Evolutionary conservation across 108 stramenopile genomes (phyloP), one percentile per base, ranked within the genome.

Genomic region (Pseudonitzschia pungens): DNA sequence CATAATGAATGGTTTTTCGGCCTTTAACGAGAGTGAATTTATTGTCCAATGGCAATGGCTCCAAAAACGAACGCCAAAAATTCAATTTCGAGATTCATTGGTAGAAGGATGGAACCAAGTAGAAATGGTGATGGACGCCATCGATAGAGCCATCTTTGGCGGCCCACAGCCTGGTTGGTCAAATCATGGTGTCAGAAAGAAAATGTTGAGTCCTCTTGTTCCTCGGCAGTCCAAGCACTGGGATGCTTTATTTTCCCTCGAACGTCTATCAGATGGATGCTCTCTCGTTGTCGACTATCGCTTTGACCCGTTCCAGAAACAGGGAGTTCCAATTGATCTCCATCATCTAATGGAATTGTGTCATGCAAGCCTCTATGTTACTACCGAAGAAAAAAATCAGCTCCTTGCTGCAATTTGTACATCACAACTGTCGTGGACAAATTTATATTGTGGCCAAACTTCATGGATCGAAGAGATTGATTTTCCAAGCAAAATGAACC

Each of bases 31-130:
- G 63, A 59, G 82, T 22, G 88, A 89, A 50, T 95, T 95, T 59
- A 73, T 92, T 21, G 84, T 91, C 11, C 87, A 92, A 28, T 95
- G 92, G 83, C 69, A 62, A 22, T 95, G 94, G 93, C 56, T 94
- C 16, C 86, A 78, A 54, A 90, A 90, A 40, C 15, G 10, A 10
- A 56, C 77, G 45, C 60, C 60, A 21, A 33, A 7, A 33, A 62
- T 21, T 40, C 33, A 33, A n/a, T 41, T 67, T 22, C 45, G 24
- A 50, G 26, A 21, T 29, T 24, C 42, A 26, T 40, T 10, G 4
- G 24, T 50, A 48, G 44, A 67, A 44, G 66, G 43, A 9, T 50
- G 45, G 40, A 65, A 65, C 56, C 53, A 77, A 18, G 40, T 89
- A 58, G 58, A 73, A n/a, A 21, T 81, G 15, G 68, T 74, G 27